These are phyloP conservation scores for Pyrenochaeta sp. DNA, from an alignment of 2,329 filamentous ascomycete genomes.

Conservation along the genomic window DNA sequence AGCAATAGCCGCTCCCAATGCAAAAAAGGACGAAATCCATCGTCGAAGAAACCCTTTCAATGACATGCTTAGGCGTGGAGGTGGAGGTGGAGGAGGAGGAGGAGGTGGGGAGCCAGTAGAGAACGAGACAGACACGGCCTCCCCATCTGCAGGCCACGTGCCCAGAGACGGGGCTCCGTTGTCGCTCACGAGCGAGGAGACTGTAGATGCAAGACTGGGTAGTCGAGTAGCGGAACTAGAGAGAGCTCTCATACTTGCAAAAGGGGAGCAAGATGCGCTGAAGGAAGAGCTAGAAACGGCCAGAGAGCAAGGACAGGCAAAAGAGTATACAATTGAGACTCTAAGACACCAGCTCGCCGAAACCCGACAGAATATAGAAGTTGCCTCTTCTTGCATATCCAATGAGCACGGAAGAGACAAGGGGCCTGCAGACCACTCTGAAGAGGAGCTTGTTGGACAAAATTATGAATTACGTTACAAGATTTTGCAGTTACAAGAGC, in stretches of 20 bases:
- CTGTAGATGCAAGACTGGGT: conserved; percentile 9
- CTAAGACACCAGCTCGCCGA: conserved; percentile 25
- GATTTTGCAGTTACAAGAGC: conserved; percentile 36
- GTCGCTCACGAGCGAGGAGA: conserved; percentile 3
- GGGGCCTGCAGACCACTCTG: not conserved
- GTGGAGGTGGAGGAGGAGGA: conserved; percentile 8
- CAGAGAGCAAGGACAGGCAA: conserved; percentile 28
- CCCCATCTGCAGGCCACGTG: conserved; percentile 2
- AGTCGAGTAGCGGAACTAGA: conserved; percentile 39
- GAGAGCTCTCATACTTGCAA: conserved; percentile 28
- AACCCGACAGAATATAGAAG: conserved; percentile 4
- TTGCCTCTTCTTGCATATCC: conserved; percentile 3
- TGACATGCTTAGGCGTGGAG: conserved; percentile 36
- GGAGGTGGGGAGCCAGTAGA: conserved; percentile 7
- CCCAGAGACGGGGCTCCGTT: not conserved
- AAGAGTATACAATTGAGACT: conserved; percentile 27
- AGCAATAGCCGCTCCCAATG: conserved; percentile 33
- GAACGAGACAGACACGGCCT: not conserved
- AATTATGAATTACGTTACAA: conserved; percentile 34
- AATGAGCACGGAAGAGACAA: not conserved
- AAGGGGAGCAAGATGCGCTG: conserved; percentile 32
- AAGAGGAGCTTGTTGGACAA: conserved; percentile 28
- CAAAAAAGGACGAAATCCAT: conserved; percentile 42
- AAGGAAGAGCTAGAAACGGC: conserved; percentile 36
- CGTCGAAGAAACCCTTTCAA: conserved; percentile 41